Conservation (phyloP, 306 rosid species). For the Quercus rubra region DNA sequence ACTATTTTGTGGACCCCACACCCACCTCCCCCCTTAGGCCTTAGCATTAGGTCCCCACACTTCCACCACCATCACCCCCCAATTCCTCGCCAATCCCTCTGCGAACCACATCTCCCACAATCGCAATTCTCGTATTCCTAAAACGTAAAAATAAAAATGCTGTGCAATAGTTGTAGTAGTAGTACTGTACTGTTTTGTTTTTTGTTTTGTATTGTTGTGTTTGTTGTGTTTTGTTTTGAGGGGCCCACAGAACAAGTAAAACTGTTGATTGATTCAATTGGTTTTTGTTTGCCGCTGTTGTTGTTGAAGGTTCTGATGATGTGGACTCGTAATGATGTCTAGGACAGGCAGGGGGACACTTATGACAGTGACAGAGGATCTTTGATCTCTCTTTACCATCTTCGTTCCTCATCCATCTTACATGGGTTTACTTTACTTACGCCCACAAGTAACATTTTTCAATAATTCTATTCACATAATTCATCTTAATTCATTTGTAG, state of each 20-base stretch:
- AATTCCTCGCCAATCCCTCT: slow-evolving; percentile 10
- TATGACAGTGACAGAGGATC: slow-evolving; percentile 34
- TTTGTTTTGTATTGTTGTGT: slow-evolving; percentile 8
- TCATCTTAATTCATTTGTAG: too few relatives aligned
- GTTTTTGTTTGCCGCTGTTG: slow-evolving; percentile 8
- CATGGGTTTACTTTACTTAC: not conserved
- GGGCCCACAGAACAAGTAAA: slow-evolving; percentile 22
- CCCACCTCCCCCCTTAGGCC: not conserved
- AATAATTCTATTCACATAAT: too few relatives aligned
- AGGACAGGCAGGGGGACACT: slow-evolving; percentile 54
- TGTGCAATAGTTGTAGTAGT: too few relatives aligned
- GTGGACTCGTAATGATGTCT: slow-evolving; percentile 47
- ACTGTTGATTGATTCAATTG: slow-evolving; percentile 3
- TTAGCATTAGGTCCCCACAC: slow-evolving; percentile 19
- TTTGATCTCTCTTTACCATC: not conserved
- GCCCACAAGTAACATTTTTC: not conserved
- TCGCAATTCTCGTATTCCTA: slow-evolving; percentile 40
- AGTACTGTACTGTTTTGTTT: slow-evolving; percentile 5
- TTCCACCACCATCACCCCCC: slow-evolving; percentile 4
- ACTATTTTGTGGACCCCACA: slow-evolving; percentile 52
- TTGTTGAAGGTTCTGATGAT: slow-evolving; percentile 49
- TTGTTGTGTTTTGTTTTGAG: not conserved
- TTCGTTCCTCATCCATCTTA: too few relatives aligned
- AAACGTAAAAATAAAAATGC: not conserved
- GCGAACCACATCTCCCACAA: slow-evolving; percentile 25